Conservation (phyloP, 106 monocot species). For the Allium sativum region DNA sequence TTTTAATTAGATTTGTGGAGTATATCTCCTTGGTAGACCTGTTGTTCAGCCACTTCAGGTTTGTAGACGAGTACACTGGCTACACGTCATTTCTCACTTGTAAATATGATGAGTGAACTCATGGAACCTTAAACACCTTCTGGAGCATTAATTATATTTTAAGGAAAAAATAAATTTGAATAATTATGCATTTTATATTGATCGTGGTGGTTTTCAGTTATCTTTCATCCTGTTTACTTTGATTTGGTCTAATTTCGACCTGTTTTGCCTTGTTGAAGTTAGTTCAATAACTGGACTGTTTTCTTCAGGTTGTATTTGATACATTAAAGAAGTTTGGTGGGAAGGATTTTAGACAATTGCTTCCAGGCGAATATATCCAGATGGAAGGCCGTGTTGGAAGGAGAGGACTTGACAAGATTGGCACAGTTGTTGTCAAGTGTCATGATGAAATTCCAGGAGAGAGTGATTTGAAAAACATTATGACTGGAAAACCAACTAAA, state of each 20-base stretch:
- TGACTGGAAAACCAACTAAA: slow-evolving; percentile 79
- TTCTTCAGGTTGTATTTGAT: slow-evolving; percentile 79
- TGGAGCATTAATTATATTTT: too few species aligned
- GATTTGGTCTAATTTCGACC: not conserved
- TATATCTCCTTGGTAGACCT: too few species aligned
- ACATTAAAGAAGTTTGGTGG: slow-evolving; percentile 90
- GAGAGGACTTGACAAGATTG: slow-evolving; percentile 86
- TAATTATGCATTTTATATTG: not conserved
- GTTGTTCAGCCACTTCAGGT: too few species aligned
- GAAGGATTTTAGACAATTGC: slow-evolving; percentile 69
- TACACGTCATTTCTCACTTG: too few species aligned
- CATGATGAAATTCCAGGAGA: slow-evolving; percentile 91
- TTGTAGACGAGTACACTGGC: too few species aligned
- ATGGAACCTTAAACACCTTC: too few species aligned
- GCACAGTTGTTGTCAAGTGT: slow-evolving; percentile 88
- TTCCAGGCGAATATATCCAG: slow-evolving; percentile 97
- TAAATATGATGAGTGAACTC: too few species aligned
- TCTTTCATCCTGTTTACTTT: not conserved
- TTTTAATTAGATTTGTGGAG: too few species aligned
- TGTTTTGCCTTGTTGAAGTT: not conserved
- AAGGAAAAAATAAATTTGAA: too few species aligned
- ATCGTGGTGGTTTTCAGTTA: not conserved
- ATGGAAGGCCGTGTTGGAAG: slow-evolving; percentile 98
- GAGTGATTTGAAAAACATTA: slow-evolving; percentile 70
- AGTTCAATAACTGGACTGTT: not conserved